Conservation (phyloP, 257 asterid genomes). For the Scutellaria barbata region DNA sequence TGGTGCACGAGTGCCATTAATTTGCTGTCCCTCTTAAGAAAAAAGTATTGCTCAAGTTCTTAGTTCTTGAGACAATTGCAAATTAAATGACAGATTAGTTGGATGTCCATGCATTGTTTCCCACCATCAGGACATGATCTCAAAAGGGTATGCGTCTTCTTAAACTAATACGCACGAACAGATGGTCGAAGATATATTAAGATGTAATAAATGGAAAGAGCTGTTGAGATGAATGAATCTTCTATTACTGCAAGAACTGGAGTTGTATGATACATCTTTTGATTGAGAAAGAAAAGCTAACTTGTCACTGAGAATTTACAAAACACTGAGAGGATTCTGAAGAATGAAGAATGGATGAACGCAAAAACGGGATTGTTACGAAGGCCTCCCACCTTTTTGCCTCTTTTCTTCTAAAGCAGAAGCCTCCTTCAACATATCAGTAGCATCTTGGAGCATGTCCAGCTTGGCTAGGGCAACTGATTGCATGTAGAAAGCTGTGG, state of each 20-base stretch:
- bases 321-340: constrained; percentile 3
- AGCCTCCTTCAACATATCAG: constrained; percentile 91
- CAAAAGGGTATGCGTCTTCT: too few relatives aligned
- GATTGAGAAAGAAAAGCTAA: constrained; percentile 32
- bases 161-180: background rate
- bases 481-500: constrained; percentile 93
- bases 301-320: constrained; percentile 32
- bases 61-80: too few relatives aligned
- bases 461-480: constrained; percentile 84
- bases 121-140: background rate
- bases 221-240: constrained; percentile 22
- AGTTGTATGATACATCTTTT: constrained; percentile 36
- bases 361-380: constrained; percentile 15
- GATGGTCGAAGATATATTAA: background rate
- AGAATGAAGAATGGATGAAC: background rate
- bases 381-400: constrained; percentile 58
- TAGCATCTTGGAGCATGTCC: constrained; percentile 92
- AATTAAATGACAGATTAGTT: background rate
- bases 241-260: constrained; percentile 33
- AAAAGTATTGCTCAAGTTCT: background rate
- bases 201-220: background rate
- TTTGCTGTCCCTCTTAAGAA: background rate
- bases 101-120: background rate
- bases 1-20: background rate
- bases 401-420: constrained; percentile 69